Evolutionary conservation across 2,329 filamentous ascomycete genomes (phyloP), one percentile per base, ranked within the genome.

Genomic region (Fusarium stilboides): DNA sequence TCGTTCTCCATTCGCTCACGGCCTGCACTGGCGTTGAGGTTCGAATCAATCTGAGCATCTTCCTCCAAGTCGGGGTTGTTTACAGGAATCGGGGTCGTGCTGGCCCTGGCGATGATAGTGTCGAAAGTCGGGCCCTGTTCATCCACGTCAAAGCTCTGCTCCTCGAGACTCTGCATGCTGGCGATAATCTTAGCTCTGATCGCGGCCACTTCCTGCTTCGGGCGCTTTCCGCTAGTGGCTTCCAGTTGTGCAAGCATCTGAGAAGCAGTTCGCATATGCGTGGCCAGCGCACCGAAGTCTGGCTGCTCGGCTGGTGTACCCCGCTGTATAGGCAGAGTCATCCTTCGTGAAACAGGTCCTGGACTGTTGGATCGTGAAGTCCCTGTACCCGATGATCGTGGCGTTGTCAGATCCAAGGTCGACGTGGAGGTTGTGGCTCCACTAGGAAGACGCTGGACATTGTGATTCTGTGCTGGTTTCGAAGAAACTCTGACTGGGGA

Each of bases 1-100:
- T 96, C 93, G 76, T 96, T 96, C 77, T 96, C 93, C 93, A 96
- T 96, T 59, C 93, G 87, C 57, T 92, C 93, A 54, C 91, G 89
- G 60, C 93, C 93, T 12, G 92, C 92, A 60, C 88, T 91, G 15
- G 89, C 85, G 71, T 92, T 92, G 61, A 90, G 84, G 26, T 81
- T 81, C 17, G 85, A 74, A 44, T 86, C 84, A 19, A 86, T 77
- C 4, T 84, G 79, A 5, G 83, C 81, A 15, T 87, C 88, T 17
- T 87, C 86, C 46, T 90, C 87, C 5, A 90, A 79, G 61, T 88
- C 86, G 26, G 87, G 77, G 50, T 81, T 81, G 37, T 76, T 76
- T 5, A 72, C 55, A 9, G 75, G 58, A 4, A 75, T 60, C 7
- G 86, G 81, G 6, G 83, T 81, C 9, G 87, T 86, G 64, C 85